A percentile compares a stretch with the other conserved stretches of the same genome.
Conservation (phyloP, 345 rosid species). For the Populus euphratica region DNA sequence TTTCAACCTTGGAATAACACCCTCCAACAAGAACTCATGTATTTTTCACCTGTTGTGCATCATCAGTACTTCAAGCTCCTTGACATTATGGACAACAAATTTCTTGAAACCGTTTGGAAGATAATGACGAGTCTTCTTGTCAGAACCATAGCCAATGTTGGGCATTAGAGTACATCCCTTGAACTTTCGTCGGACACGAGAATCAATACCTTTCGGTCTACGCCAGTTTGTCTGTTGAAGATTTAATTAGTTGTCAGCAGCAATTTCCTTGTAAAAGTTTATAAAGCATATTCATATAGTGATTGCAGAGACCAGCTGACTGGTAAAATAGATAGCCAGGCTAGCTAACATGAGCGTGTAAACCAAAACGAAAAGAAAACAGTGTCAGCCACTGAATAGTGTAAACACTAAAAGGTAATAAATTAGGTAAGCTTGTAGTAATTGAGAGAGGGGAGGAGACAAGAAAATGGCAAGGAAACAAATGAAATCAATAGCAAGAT, state of each 20-base stretch:
- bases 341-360: neutral
- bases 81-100: conserved; percentile 65
- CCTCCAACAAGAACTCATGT: neutral
- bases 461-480: neutral
- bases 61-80: conserved; percentile 79
- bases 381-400: neutral
- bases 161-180: conserved; percentile 81
- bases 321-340: neutral
- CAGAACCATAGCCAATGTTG: conserved; percentile 74
- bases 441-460: neutral
- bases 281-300: too few relatives aligned
- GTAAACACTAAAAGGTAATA: too few relatives aligned
- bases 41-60: conserved; percentile 80
- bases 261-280: too few relatives aligned
- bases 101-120: conserved; percentile 88
- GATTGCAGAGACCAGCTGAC: neutral
- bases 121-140: conserved; percentile 76
- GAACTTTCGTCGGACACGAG: conserved; percentile 78
- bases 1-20: neutral
- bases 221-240: conserved; percentile 63
- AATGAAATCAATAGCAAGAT: neutral
- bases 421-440: neutral
- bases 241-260: too few relatives aligned
- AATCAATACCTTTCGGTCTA: conserved; percentile 84
- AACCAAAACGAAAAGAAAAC: neutral